Evolutionary conservation across 176 grass and related monocot species (phyloP).

Genomic region (Lolium perenne): DNA sequence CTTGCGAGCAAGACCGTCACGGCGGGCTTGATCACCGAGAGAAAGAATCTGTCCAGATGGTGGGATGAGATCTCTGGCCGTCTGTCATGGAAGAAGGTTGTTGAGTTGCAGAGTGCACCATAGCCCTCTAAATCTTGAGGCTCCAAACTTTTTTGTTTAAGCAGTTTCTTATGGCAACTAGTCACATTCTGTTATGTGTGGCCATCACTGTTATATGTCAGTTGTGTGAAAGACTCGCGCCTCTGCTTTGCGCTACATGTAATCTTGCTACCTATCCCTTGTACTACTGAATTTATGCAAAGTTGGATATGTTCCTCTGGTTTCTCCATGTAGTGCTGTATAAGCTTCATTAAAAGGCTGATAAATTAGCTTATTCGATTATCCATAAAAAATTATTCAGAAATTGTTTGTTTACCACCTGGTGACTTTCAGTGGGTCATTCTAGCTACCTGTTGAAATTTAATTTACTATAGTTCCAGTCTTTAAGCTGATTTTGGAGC

Average conservation of each 20-base stretch:
- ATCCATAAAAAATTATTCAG: neutral
- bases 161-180: conserved; percentile 13
- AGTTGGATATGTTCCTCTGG: conserved; percentile 18
- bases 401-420: neutral
- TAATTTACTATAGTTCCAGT: neutral
- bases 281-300: neutral
- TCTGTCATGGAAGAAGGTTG: conserved; percentile 76
- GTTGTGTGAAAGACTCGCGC: conserved; percentile 13
- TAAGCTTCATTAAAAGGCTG: neutral
- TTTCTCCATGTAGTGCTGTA: neutral
- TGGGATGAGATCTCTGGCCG: conserved; percentile 77
- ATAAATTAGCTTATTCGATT: neutral
- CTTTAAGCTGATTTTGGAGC: neutral
- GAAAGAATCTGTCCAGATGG: conserved; percentile 86
- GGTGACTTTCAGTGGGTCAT: neutral
- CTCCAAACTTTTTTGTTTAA: neutral
- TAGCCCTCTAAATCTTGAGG: conserved; percentile 47
- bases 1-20: conserved; percentile 55
- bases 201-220: neutral
- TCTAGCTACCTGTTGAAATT: neutral
- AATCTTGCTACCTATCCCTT: neutral
- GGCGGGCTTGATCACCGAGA: conserved; percentile 53
- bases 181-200: conserved; percentile 29
- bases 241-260: conserved; percentile 11
- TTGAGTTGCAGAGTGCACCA: conserved; percentile 62